phyloP scores from a whole-genome alignment of 371 early-diverging fungal species.

The Mucor racemosus region DNA sequence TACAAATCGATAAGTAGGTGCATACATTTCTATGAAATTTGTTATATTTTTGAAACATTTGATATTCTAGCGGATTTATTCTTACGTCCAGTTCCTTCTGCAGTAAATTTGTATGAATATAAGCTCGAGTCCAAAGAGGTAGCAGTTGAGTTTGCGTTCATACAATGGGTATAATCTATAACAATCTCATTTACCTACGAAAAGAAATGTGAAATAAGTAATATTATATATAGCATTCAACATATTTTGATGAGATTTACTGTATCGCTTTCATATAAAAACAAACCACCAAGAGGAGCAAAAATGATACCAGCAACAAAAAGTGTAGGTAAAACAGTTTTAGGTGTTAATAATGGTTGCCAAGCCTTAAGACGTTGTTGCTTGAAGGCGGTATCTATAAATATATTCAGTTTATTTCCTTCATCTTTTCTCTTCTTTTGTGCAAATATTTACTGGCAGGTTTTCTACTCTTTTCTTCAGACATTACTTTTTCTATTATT shows the following conservation, averaged over 20 bases:
- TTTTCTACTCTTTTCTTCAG: constrained; percentile 50
- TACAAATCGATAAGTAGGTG: constrained; percentile 38
- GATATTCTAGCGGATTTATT: neutral
- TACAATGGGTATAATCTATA: constrained; percentile 87
- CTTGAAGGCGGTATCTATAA: constrained; percentile 84
- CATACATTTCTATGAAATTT: constrained; percentile 29
- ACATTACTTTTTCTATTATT: constrained; percentile 23
- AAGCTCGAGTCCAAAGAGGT: constrained; percentile 16
- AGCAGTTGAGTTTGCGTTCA: constrained; percentile 28
- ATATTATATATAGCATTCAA: neutral
- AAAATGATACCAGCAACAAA: constrained; percentile 84
- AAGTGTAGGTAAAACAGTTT: constrained; percentile 86
- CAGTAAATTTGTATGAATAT: constrained; percentile 50
- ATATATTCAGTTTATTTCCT: neutral
- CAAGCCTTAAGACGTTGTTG: constrained; percentile 93
- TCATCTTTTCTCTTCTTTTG: neutral
- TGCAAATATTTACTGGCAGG: constrained; percentile 44
- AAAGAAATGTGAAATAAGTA: neutral
- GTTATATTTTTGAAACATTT: neutral
- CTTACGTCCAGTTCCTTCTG: constrained; percentile 45
- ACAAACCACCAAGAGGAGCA: constrained; percentile 82
- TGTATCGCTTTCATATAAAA: constrained; percentile 64
- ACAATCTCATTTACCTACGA: constrained; percentile 69
- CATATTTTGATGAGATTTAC: constrained; percentile 23
- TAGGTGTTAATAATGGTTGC: constrained; percentile 92